phyloP scores from a whole-genome alignment of 139 green algal species.

The Auxenochlorella pyrenoidosa region DNA sequence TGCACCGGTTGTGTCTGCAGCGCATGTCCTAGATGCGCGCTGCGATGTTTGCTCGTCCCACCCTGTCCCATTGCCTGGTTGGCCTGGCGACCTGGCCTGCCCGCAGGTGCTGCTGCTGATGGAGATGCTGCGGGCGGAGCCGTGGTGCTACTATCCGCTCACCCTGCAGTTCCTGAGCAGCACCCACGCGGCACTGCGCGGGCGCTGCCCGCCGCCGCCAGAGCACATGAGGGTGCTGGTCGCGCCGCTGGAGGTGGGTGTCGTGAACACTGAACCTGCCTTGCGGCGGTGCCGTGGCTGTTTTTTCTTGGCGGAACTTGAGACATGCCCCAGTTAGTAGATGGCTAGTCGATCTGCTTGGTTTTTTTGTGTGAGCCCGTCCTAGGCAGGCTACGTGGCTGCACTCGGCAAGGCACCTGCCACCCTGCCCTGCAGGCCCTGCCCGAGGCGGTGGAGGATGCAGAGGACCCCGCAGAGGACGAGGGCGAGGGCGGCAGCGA shows the following conservation, averaged over 20 bases:
- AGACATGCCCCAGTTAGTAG: too few relatives aligned
- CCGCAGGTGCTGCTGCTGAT: conserved; percentile 52
- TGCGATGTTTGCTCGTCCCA: not conserved
- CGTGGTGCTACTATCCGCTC: conserved; percentile 87
- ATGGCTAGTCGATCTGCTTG: too few relatives aligned
- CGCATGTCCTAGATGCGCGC: not conserved
- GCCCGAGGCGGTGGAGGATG: conserved; percentile 49
- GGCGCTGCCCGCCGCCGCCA: conserved; percentile 44
- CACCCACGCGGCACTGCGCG: conserved; percentile 39
- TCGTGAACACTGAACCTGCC: too few relatives aligned
- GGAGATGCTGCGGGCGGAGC: conserved; percentile 79
- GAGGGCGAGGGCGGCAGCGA: conserved; percentile 2
- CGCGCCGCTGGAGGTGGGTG: conserved; percentile 61
- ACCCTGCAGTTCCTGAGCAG: conserved; percentile 78
- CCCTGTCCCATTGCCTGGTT: too few relatives aligned
- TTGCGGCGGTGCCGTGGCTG: not conserved
- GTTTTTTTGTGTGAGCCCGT: too few relatives aligned
- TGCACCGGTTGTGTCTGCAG: too few relatives aligned
- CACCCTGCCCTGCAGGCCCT: conserved; percentile 40
- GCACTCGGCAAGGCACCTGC: not conserved
- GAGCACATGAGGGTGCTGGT: conserved; percentile 58
- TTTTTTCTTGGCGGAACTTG: too few relatives aligned
- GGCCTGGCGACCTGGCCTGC: too few relatives aligned
- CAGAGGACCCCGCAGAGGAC: conserved; percentile 19
- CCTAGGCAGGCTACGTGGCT: too few relatives aligned